A percentile compares a stretch with the other conserved stretches of the same genome.
Conservation (phyloP, 148 eudicot species). For the Amaranthus hypochondriacus region DNA sequence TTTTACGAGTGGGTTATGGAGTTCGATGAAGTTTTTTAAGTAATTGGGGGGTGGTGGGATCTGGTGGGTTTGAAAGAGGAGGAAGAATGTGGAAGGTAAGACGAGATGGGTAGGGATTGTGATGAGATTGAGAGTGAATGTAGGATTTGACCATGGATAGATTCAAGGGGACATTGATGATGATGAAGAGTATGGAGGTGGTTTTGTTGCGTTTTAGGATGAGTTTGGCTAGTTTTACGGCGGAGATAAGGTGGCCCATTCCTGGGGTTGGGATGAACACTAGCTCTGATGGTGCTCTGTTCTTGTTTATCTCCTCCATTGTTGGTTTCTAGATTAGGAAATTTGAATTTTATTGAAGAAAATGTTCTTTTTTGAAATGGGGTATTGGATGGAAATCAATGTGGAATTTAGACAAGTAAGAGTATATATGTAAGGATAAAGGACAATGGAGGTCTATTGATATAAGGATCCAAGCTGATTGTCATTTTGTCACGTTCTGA, state of each 20-base stretch:
- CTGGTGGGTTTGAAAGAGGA: conserved; percentile 6
- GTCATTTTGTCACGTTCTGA: too few species aligned
- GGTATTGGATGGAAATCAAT: too few species aligned
- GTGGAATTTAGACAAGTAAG: too few species aligned
- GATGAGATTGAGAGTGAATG: conserved; percentile 24
- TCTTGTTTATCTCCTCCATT: too few species aligned
- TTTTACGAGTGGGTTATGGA: conserved; percentile 29
- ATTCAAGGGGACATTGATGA: conserved; percentile 29
- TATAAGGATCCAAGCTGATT: too few species aligned
- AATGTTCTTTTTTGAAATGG: too few species aligned
- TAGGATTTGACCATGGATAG: conserved; percentile 14
- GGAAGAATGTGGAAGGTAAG: conserved; percentile 20
- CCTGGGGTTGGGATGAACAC: conserved; percentile 49
- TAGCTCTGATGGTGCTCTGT: neutral
- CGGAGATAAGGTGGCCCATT: conserved; percentile 39
- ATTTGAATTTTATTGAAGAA: too few species aligned
- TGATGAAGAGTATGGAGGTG: conserved; percentile 31
- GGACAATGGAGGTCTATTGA: too few species aligned
- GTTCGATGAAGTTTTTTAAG: conserved; percentile 3
- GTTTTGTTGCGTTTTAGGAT: conserved; percentile 27
- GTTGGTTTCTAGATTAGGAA: too few species aligned
- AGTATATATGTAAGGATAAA: too few species aligned
- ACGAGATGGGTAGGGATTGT: conserved; percentile 14
- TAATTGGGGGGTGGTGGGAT: neutral
- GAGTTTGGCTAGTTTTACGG: conserved; percentile 43